Conservation (phyloP, 1,284 basidiomycete species). For the Papiliotrema nemorosa region DNA sequence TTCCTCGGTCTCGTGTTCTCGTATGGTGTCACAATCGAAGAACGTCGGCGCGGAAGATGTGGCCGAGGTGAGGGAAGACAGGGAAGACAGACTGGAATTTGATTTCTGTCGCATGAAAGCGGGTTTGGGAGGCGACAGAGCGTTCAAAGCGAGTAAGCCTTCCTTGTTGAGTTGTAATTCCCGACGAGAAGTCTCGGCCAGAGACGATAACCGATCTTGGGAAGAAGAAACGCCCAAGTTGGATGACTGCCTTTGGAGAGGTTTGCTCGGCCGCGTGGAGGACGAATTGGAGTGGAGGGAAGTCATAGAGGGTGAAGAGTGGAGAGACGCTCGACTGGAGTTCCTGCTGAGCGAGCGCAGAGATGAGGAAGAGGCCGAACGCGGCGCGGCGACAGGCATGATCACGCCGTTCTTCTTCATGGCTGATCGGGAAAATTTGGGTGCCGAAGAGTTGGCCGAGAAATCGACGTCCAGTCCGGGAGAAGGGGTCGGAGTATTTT, state of each 20-base stretch:
- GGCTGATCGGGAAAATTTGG: conserved; percentile 31
- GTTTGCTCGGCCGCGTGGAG: no score
- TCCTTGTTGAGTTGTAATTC: conserved; percentile 25
- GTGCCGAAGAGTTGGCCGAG: conserved; percentile 10
- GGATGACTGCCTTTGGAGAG: no score
- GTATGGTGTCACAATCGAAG: conserved; percentile 17
- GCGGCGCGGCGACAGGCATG: conserved; percentile 31
- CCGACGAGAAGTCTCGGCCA: conserved; percentile 23
- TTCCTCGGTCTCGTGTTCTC: conserved; percentile 9
- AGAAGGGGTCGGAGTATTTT: conserved; percentile 10
- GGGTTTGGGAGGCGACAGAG: conserved; percentile 25
- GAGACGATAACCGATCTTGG: conserved; percentile 21
- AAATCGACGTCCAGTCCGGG: conserved; percentile 2
- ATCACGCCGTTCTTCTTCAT: conserved; percentile 28
- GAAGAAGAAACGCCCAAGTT: no score
- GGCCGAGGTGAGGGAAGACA: conserved; percentile 13
- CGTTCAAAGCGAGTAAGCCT: conserved; percentile 16
- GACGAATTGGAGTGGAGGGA: conserved; percentile 10
- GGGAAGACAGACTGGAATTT: conserved; percentile 19
- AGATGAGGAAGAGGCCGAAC: background rate
- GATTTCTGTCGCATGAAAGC: conserved; percentile 24
- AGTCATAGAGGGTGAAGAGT: conserved; percentile 1
- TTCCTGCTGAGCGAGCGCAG: background rate
- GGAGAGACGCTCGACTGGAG: background rate
- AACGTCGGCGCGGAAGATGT: conserved; percentile 15